These are phyloP conservation scores for Moesziomyces sp. DNA, from an alignment of 1,284 basidiomycete species.

Conservation along the genomic window DNA sequence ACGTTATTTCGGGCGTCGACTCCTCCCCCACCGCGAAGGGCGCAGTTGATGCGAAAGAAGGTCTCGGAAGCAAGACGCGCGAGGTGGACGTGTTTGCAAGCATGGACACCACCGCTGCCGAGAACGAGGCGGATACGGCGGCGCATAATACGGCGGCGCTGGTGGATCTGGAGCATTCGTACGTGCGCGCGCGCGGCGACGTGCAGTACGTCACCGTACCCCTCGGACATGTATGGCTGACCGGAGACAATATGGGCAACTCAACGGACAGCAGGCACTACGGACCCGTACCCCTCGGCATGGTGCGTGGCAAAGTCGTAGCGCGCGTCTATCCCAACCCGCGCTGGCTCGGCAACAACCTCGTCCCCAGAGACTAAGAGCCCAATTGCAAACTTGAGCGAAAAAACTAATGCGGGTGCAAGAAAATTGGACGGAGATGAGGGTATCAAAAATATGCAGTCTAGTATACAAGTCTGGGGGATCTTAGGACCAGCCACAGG, in stretches of 20 bases:
- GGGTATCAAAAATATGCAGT: not conserved
- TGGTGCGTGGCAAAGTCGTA: constrained; percentile 80
- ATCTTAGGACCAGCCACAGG: constrained; percentile 20
- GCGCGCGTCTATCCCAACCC: constrained; percentile 71
- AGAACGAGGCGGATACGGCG: constrained; percentile 2
- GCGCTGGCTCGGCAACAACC: constrained; percentile 29
- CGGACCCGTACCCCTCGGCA: constrained; percentile 87
- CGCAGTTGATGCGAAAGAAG: not conserved
- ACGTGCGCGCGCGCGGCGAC: constrained; percentile 28
- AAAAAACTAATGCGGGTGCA: not conserved
- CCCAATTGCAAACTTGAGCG: too few species aligned
- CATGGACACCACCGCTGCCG: constrained; percentile 19
- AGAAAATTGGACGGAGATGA: not conserved
- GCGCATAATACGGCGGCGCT: constrained; percentile 16
- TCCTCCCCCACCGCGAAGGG: too few species aligned
- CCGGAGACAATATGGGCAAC: constrained; percentile 85
- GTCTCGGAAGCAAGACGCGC: constrained; percentile 4
- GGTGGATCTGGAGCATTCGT: constrained; percentile 12
- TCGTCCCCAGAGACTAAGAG: constrained; percentile 13
- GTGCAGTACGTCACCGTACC: constrained; percentile 46
- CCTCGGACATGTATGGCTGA: constrained; percentile 78
- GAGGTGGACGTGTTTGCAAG: constrained; percentile 28
- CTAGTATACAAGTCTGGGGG: not conserved
- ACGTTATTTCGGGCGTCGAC: not conserved
- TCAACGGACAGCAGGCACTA: constrained; percentile 89